Base-by-base conservation (phyloP, 2,329 filamentous ascomycete genomes). In the Colletotrichum somersetense region DNA sequence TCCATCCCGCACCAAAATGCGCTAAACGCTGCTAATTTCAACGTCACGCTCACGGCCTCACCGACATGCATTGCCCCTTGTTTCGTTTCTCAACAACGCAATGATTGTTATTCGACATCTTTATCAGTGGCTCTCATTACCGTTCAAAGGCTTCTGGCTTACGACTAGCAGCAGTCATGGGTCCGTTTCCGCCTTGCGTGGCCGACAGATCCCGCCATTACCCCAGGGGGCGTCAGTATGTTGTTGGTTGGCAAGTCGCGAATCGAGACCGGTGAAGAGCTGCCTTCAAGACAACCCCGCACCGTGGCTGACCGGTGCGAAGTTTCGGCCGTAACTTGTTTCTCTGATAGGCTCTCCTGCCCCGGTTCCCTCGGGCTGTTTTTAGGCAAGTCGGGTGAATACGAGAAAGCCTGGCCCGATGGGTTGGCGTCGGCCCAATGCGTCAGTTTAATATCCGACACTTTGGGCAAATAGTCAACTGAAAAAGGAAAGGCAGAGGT, bases 21-120 rank as follows among this genome's bases (percentile, higher is more conserved):
- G 62, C 67, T 67, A 59, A 40, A 55, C 2, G 46, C 14, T 61
- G 62, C 62, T 64, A 70, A 70, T 66, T 66, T 40, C 67, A 61
- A 66, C 62, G 55, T 70, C 55, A 70, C 40, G 48, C 55, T 40
- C 55, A 30, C 26, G 14, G 5, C 7, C 18, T 50, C 26, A 55
- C 8, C 48, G 4, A 46, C 57, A 14, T 33, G 0, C 53, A n/a
- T 10, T 57, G 33, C n/a, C 8, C 20, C 23, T 40, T 23, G 30
- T 30, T n/a, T 33, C 50, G 26, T 33, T 53, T 18, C 50, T 16
- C 26, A 20, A 16, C 33, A 23, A 3, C 7, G 30, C 33, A 56
- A 20, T n/a, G 5, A 23, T 5, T 5, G 3, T 33, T 14, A 18
- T n/a, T 4, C n/a, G 1, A 7, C 16, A 7, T 16, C 33, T 57